Conservation (phyloP, 352 stramenopile species). For the Globisporangium recalcitrans region DNA sequence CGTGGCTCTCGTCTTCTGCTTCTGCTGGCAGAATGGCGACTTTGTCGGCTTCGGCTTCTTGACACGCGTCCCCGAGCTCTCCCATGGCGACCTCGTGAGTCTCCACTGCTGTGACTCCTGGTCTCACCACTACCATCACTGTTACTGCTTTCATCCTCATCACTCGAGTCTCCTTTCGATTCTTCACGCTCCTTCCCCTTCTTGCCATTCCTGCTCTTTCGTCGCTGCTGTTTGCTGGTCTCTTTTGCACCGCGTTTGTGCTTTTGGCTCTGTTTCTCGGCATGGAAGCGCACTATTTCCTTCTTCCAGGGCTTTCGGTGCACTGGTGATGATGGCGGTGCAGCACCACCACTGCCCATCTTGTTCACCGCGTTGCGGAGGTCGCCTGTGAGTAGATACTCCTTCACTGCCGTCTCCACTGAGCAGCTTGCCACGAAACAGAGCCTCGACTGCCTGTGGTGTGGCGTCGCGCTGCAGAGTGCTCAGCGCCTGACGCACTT, state of each 20-base stretch:
- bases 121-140: not conserved
- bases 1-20: not conserved
- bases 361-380: constrained; percentile 7
- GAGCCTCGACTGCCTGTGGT: constrained; percentile 27
- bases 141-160: not conserved
- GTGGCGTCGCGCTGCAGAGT: constrained; percentile 29
- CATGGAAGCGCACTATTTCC: constrained; percentile 11
- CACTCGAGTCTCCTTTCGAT: constrained; percentile 10
- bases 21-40: not conserved
- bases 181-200: constrained; percentile 1
- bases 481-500: constrained; percentile 40
- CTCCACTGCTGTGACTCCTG: not conserved
- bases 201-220: not conserved
- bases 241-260: not conserved
- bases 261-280: not conserved
- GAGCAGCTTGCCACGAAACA: constrained; percentile 29
- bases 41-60: not conserved
- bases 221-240: not conserved
- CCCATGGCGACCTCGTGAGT: not conserved
- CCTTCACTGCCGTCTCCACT: constrained; percentile 11
- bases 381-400: constrained; percentile 23
- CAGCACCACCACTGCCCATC: no score
- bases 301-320: constrained; percentile 4
- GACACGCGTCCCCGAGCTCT: not conserved
- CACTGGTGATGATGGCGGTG: not conserved